Conservation (phyloP, 2,329 filamentous ascomycete genomes). For the Talaromyces sp. region DNA sequence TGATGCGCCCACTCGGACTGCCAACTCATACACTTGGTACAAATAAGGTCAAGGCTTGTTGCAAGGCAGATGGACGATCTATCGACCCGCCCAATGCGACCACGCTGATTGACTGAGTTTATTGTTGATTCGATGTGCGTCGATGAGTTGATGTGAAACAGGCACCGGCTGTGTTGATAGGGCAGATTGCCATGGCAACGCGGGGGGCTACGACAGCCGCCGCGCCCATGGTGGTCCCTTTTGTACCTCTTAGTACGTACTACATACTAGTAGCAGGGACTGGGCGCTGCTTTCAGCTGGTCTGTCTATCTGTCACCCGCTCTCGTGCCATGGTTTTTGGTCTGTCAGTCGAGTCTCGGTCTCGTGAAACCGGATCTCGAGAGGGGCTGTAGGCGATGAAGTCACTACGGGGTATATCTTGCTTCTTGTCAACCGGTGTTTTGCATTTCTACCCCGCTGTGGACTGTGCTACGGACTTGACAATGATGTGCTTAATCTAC, state of each 20-base stretch:
- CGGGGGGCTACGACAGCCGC: background rate
- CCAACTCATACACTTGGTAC: slow-evolving; percentile 3
- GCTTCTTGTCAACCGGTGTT: background rate
- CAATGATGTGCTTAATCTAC: background rate
- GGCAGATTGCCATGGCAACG: slow-evolving; percentile 18
- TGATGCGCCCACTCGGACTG: background rate
- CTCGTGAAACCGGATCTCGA: background rate
- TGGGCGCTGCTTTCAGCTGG: background rate
- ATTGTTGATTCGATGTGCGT: slow-evolving; percentile 1
- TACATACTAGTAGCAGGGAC: background rate
- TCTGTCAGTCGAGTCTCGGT: background rate
- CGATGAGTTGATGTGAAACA: slow-evolving; percentile 11
- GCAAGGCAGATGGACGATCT: slow-evolving; percentile 13
- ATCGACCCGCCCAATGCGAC: slow-evolving; percentile 10
- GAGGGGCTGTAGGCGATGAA: background rate
- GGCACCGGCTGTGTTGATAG: slow-evolving; percentile 15
- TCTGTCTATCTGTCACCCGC: background rate
- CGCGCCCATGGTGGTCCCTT: background rate
- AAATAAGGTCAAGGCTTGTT: slow-evolving; percentile 9
- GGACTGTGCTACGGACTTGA: background rate
- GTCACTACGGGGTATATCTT: background rate
- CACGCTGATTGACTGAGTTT: slow-evolving; percentile 1
- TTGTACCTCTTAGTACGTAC: background rate
- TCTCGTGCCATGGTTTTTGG: background rate
- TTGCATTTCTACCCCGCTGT: background rate